Conservation (phyloP, 2,329 filamentous ascomycete species). For the Arthroderma uncinatum region DNA sequence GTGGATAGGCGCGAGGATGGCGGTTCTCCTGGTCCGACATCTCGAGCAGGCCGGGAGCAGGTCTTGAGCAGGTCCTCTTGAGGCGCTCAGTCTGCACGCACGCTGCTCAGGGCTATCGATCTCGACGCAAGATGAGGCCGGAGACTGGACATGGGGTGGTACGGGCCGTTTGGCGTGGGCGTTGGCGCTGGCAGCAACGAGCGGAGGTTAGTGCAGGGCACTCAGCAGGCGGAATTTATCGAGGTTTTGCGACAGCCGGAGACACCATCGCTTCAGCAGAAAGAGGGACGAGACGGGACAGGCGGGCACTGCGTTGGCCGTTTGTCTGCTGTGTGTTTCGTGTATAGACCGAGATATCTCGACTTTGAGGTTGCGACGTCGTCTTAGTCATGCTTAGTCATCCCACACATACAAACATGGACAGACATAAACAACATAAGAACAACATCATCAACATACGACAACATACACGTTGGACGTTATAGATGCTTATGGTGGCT, state of each 20-base stretch:
- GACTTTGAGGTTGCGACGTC: background rate
- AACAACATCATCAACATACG: too few species aligned
- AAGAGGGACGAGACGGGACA: background rate
- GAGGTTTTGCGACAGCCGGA: background rate
- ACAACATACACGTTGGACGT: too few species aligned
- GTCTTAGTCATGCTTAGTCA: background rate
- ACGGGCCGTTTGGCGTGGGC: background rate
- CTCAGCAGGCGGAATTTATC: background rate
- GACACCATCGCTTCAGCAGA: background rate
- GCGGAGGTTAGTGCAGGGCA: background rate
- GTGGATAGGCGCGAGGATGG: background rate
- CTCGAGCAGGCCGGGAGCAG: background rate
- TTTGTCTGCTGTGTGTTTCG: background rate
- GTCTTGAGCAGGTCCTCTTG: too few species aligned
- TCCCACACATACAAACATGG: too few species aligned
- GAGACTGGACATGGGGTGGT: background rate
- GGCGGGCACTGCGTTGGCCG: background rate
- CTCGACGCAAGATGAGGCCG: background rate
- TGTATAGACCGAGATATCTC: background rate
- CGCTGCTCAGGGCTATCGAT: background rate
- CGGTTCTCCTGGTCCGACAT: conserved; percentile 2
- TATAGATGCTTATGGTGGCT: too few species aligned
- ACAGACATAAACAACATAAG: too few species aligned
- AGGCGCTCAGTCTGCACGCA: background rate
- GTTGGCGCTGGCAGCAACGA: background rate